Base-by-base conservation (phyloP, 352 stramenopile genomes). In the Globisporangium nodosum region DNA sequence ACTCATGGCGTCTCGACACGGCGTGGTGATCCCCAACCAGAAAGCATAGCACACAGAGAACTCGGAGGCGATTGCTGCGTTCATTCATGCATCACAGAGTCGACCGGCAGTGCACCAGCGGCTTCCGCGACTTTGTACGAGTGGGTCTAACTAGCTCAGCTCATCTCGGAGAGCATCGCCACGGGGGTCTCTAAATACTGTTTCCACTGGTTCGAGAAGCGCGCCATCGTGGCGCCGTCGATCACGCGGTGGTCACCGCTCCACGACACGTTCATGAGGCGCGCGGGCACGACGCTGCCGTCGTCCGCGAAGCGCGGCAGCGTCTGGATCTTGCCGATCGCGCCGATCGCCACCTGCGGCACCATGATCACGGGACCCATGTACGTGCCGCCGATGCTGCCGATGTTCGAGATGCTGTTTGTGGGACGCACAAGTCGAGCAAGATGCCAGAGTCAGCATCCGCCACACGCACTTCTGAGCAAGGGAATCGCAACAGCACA, bases 141-240 rank as follows among this genome's bases (percentile, higher is more conserved):
- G 21, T n/a, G 21, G 9, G 27, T 52, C 48, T 39, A 39, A 33
- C 3, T 2, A 24, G 35, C 52, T 87, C 64, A 95, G 69, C 73
- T 91, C 73, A 98, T 66, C 67, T 97, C 87, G 30, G 87, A 83
- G 20, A 98, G 69, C 90, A 98, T 97, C 47, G 76, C 71, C 39
- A 88, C 66, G 24, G 96, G 97, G 50, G 95, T 97, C 70, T 99
- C 96, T 64, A 99, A 70, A 73, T 96, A 98, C 31, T 52, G 67
- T 73, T 99, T 99, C 92, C 92, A 98, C 65, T 88, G 70, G 71
- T 98, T 99, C 30, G 92, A 98, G 74, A 99, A 99, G 33, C 93
- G 78, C 24, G 96, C 96, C 82, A 99, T 97, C 12, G 96, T 99
- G 6, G 96, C 97, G 49, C 97, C 97, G 68, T 99, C 97, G 52